Conservation (phyloP, 75 land plant species). For the Pinus taeda region DNA sequence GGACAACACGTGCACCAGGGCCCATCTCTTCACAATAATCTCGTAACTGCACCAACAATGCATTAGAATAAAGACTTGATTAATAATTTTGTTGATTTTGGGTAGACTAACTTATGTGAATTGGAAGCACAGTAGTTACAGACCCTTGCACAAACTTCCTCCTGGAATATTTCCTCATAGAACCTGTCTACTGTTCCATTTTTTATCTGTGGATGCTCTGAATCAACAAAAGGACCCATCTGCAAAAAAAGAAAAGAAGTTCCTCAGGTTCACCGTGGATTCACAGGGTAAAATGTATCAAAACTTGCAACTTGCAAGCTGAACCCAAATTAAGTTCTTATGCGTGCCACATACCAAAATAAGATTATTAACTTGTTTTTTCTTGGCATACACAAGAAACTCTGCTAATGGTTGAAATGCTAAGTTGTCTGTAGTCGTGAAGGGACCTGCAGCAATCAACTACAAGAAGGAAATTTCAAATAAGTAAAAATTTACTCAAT, state of each 20-base stretch:
- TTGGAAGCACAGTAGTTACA: not conserved
- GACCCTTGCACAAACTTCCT: slow-evolving; percentile 77
- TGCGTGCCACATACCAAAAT: slow-evolving; percentile 45
- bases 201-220: slow-evolving; percentile 87
- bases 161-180: slow-evolving; percentile 74
- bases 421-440: slow-evolving; percentile 85
- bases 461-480: slow-evolving; percentile 19
- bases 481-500: not conserved
- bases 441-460: slow-evolving; percentile 97
- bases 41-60: slow-evolving; percentile 55
- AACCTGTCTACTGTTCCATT: slow-evolving; percentile 57
- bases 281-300: not conserved
- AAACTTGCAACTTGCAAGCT: not conserved
- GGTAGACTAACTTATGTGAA: not conserved
- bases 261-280: not conserved
- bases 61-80: not conserved
- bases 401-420: slow-evolving; percentile 85
- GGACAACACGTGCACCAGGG: slow-evolving; percentile 55
- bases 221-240: slow-evolving; percentile 97
- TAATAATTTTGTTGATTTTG: not conserved
- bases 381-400: slow-evolving; percentile 69
- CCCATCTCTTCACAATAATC: slow-evolving; percentile 89
- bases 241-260: slow-evolving; percentile 13
- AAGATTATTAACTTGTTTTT: slow-evolving; percentile 77
- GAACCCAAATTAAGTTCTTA: not conserved